Evolutionary conservation across 768 basidiomycete genomes (phyloP).

Genomic region (Crepidotus variabilis): DNA sequence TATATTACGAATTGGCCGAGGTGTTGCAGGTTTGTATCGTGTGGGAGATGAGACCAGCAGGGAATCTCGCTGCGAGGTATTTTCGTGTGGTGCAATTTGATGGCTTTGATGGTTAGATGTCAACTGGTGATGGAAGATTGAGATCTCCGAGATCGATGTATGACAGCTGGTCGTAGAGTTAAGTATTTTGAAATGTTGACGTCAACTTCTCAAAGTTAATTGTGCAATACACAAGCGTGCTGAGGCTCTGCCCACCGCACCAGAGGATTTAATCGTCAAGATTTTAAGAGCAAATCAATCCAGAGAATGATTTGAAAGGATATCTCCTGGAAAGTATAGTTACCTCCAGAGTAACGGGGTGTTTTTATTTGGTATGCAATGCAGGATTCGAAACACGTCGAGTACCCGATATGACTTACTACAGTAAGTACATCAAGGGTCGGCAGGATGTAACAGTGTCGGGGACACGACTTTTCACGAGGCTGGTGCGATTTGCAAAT

Average conservation of each 20-base stretch:
- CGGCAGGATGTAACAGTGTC: not conserved
- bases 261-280: too few relatives aligned
- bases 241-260: too few relatives aligned
- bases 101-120: not conserved
- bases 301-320: too few relatives aligned
- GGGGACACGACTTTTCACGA: not conserved
- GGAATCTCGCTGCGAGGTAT: not conserved
- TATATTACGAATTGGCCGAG: not conserved
- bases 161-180: not conserved
- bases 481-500: not conserved
- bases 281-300: too few relatives aligned
- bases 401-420: not conserved
- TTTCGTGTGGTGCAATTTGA: not conserved
- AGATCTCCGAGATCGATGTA: not conserved
- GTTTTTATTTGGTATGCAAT: too few relatives aligned
- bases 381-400: not conserved
- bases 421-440: not conserved
- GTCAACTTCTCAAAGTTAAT: not conserved
- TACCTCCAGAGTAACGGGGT: too few relatives aligned
- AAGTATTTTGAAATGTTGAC: not conserved
- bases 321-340: too few relatives aligned
- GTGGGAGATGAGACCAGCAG: not conserved
- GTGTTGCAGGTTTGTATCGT: not conserved
- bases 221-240: too few relatives aligned
- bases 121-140: not conserved